Evolutionary conservation across 371 early-diverging fungal genomes (phyloP).

Genomic region (Smittium culicis): DNA sequence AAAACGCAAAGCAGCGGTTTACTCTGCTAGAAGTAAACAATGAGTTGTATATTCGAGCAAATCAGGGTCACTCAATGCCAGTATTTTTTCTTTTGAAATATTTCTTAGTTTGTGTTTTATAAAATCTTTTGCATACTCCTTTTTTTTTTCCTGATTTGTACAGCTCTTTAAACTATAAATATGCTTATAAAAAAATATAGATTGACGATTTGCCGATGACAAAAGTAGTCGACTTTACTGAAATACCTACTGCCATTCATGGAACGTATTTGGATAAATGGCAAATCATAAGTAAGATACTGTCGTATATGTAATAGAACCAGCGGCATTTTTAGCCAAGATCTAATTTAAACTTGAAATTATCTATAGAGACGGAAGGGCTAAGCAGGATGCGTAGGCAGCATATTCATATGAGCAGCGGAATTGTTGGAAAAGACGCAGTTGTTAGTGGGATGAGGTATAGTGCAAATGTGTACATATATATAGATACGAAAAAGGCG

Average conservation of each 20-base stretch:
- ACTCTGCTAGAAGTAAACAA: constrained; percentile 26
- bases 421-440: constrained; percentile 44
- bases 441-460: constrained; percentile 68
- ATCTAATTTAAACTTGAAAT: background rate
- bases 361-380: constrained; percentile 35
- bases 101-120: constrained; percentile 8
- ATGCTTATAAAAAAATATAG: constrained; percentile 10
- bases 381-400: constrained; percentile 63
- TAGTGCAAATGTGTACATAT: constrained; percentile 50
- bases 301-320: background rate
- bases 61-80: constrained; percentile 61
- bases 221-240: constrained; percentile 30
- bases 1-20: constrained; percentile 63
- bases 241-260: constrained; percentile 44
- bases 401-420: constrained; percentile 78
- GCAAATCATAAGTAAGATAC: constrained; percentile 38
- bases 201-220: constrained; percentile 38
- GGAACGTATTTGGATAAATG: constrained; percentile 49
- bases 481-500: constrained; percentile 52
- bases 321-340: background rate
- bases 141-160: no score
- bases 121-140: no score
- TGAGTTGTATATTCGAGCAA: constrained; percentile 51
- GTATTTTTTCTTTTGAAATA: constrained; percentile 14
- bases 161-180: no score